These are phyloP conservation scores for Breynia disticha DNA, from an alignment of 441 rosid genomes.

Conservation along the genomic window DNA sequence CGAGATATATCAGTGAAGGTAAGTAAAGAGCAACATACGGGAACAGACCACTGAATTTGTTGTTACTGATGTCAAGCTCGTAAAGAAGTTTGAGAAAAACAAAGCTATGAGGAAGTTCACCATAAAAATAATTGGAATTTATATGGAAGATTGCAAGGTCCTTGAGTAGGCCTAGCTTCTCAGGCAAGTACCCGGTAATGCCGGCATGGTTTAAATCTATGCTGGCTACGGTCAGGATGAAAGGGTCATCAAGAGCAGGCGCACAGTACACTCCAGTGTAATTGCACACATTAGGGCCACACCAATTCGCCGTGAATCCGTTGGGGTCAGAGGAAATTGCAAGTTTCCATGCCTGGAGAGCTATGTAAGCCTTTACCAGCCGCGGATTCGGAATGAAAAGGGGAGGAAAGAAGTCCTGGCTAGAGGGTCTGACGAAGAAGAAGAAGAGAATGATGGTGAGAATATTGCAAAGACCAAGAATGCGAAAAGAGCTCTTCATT, in stretches of 20 bases:
- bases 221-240: constrained; percentile 58
- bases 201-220: constrained; percentile 68
- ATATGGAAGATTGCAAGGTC: constrained; percentile 75
- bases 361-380: constrained; percentile 46
- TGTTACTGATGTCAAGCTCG: constrained; percentile 78
- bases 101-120: constrained; percentile 48
- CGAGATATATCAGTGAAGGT: constrained; percentile 64
- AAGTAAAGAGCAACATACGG: constrained; percentile 51
- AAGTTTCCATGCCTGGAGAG: constrained; percentile 71
- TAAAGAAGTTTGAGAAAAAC: constrained; percentile 35
- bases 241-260: constrained; percentile 41
- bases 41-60: constrained; percentile 48
- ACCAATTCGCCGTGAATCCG: constrained; percentile 53
- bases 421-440: constrained; percentile 16
- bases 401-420: constrained; percentile 16
- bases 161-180: constrained; percentile 60
- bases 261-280: constrained; percentile 75
- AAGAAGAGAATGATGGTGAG: constrained; percentile 17
- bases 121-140: constrained; percentile 56
- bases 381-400: constrained; percentile 32
- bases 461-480: constrained; percentile 13
- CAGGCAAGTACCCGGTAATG: constrained; percentile 59
- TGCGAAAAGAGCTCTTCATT: constrained; percentile 17
- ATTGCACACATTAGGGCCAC: constrained; percentile 67
- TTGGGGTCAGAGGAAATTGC: constrained; percentile 56